Evolutionary conservation across 441 rosid genomes (phyloP).

Genomic region (Eruca vesicaria): DNA sequence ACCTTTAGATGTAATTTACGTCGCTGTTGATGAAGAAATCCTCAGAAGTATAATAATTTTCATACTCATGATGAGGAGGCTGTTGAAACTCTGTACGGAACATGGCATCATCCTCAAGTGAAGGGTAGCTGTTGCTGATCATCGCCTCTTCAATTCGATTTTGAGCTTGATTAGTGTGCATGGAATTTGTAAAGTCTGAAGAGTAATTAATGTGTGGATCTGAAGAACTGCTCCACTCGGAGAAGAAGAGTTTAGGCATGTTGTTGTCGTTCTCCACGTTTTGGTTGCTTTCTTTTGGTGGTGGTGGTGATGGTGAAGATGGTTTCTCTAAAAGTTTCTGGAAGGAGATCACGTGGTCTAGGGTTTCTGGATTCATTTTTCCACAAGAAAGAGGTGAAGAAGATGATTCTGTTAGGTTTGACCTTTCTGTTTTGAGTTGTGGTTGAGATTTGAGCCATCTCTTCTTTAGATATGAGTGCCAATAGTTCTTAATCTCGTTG

Average conservation of each 20-base stretch:
- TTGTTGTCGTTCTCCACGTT: conserved; percentile 23
- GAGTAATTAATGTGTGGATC: conserved; percentile 22
- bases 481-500: conserved; percentile 77
- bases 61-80: conserved; percentile 50
- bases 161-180: conserved; percentile 27
- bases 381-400: conserved; percentile 19
- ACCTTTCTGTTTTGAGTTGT: conserved; percentile 30
- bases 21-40: conserved; percentile 34
- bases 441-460: conserved; percentile 41
- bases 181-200: conserved; percentile 6
- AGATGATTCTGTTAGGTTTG: conserved; percentile 19
- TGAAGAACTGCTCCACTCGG: conserved; percentile 69
- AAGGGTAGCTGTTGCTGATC: conserved; percentile 33
- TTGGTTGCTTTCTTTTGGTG: conserved; percentile 21
- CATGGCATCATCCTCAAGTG: conserved; percentile 37
- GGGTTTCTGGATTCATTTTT: conserved; percentile 29
- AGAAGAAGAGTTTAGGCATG: conserved; percentile 60
- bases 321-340: conserved; percentile 25
- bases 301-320: conserved; percentile 29
- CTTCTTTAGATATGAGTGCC: conserved; percentile 84
- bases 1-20: background rate
- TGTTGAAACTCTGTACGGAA: conserved; percentile 44
- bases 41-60: conserved; percentile 39
- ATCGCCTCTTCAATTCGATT: conserved; percentile 18
- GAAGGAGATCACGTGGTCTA: conserved; percentile 33